Percentiles rank a stretch among this genome's conserved stretches.
Evolutionary conservation across 2,329 filamentous ascomycete species (phyloP).

Genomic region (Colletotrichum sp.): DNA sequence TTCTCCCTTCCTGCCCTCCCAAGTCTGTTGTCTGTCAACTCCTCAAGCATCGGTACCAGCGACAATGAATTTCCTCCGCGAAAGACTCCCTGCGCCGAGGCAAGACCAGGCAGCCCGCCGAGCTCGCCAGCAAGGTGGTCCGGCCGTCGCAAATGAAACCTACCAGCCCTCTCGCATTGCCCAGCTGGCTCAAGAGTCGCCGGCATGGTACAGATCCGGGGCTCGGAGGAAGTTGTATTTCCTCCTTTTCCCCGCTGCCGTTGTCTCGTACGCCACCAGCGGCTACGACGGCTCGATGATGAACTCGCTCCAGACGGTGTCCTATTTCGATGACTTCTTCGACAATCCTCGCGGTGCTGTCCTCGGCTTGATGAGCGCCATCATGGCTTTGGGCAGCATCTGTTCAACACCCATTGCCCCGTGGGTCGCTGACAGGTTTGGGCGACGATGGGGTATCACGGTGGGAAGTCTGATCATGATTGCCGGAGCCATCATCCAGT

Average conservation of each 20-base stretch:
- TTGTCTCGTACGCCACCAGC: constrained; percentile 45
- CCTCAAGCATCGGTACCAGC: not conserved
- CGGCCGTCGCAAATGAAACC: not conserved
- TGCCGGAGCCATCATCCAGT: constrained; percentile 34
- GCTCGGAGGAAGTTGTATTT: constrained; percentile 34
- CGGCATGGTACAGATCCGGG: constrained; percentile 34
- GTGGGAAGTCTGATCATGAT: constrained; percentile 36
- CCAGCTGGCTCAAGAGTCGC: constrained; percentile 29
- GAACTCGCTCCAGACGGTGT: constrained; percentile 51
- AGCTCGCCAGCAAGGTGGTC: constrained; percentile 23
- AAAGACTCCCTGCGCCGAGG: constrained; percentile 29
- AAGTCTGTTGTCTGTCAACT: not conserved
- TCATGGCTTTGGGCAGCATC: constrained; percentile 54
- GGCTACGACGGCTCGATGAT: constrained; percentile 57
- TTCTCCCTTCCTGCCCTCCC: not conserved
- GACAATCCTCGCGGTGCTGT: constrained; percentile 34
- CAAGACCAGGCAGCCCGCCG: constrained; percentile 25
- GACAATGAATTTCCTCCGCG: constrained; percentile 28
- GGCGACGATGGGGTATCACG: constrained; percentile 34
- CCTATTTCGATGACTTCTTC: constrained; percentile 46
- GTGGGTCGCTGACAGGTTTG: constrained; percentile 35
- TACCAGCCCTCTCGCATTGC: constrained; percentile 32
- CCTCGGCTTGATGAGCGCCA: constrained; percentile 39
- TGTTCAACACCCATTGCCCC: constrained; percentile 35
- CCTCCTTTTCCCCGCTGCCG: constrained; percentile 36